Evolutionary conservation across 192 early-diverging fungal genomes (phyloP).

Genomic region (Linnemannia elongata): DNA sequence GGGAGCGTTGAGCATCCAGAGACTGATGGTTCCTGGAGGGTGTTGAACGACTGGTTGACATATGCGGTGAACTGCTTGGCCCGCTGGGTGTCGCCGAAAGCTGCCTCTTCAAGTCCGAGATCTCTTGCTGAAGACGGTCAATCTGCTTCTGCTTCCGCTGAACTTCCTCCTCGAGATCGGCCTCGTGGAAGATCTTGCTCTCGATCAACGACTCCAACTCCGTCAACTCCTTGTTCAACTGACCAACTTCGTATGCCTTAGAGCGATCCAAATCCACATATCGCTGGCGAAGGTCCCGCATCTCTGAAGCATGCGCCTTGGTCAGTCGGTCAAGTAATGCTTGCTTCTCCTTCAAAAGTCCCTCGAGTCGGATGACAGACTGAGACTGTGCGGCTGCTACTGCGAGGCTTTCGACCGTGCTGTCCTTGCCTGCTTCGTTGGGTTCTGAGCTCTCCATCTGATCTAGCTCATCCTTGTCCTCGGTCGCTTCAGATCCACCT

Average conservation of each 20-base stretch:
- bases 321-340: constrained; percentile 61
- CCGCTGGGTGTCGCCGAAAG: constrained; percentile 6
- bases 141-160: constrained; percentile 60
- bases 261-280: constrained; percentile 67
- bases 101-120: constrained; percentile 66
- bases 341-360: constrained; percentile 60
- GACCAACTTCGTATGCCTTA: constrained; percentile 72
- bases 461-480: constrained; percentile 9
- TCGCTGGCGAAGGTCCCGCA: constrained; percentile 63
- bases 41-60: background rate
- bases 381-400: constrained; percentile 25
- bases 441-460: constrained; percentile 13
- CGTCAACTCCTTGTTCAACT: constrained; percentile 74
- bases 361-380: constrained; percentile 54
- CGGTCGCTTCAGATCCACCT: background rate
- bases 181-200: constrained; percentile 80
- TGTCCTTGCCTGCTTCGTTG: background rate
- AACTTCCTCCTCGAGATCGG: constrained; percentile 73
- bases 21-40: background rate
- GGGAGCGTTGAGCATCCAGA: background rate
- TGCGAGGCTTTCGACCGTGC: constrained; percentile 39
- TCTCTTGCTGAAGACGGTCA: constrained; percentile 58
- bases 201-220: constrained; percentile 78
- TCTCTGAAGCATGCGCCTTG: constrained; percentile 63
- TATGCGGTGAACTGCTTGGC: background rate